Evolutionary conservation across 306 rosid genomes (phyloP), one percentile per base, ranked within the genome.

Genomic region (Quercus glauca): DNA sequence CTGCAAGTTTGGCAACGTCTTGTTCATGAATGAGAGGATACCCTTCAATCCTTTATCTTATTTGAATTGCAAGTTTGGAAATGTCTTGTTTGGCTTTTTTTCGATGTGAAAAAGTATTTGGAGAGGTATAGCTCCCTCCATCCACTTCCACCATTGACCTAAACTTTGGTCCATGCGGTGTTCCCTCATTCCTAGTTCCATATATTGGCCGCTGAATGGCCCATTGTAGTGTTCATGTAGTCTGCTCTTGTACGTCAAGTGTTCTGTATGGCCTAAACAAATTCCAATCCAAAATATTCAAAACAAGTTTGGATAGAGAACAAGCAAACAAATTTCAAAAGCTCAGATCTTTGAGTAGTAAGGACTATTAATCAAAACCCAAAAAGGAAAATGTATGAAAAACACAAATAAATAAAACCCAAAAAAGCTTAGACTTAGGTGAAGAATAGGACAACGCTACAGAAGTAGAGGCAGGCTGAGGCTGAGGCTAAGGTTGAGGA

Each of bases 11-110:
- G 3, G 93, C 90, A 13, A 31, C 90, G 10, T 37, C 45, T 37
- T 37, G 45, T 37, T 37, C 45, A 37, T 37, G 45, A 37, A 37
- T 37, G 10, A 37, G 11, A 37, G 45, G 11, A 7, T 37, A 37
- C 11, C 45, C 45, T 7, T 37, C 45, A 37, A 37, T 7, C 3
- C 11, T 37, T 7, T 37, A 37, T 37, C 45, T 37, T 37, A 37
- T 37, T 37, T 37, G 10, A 37, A 37, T 7, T 37, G 10, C 45
- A 37, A 37, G 45, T 37, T 37, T 37, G 45, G 45, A 37, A 37
- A 37, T 37, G 13, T 87, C 89, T 2, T 92, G 88, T 17, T 90
- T 90, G 1, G 94, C 91, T 0, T 78, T 85, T 81, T 76, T 87
- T 28, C 84, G 72, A 0, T 63, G 73, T 2, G 55, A 0, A 59